phyloP scores from a whole-genome alignment of 192 early-diverging fungal species.

The Lunasporangiospora selenospora region DNA sequence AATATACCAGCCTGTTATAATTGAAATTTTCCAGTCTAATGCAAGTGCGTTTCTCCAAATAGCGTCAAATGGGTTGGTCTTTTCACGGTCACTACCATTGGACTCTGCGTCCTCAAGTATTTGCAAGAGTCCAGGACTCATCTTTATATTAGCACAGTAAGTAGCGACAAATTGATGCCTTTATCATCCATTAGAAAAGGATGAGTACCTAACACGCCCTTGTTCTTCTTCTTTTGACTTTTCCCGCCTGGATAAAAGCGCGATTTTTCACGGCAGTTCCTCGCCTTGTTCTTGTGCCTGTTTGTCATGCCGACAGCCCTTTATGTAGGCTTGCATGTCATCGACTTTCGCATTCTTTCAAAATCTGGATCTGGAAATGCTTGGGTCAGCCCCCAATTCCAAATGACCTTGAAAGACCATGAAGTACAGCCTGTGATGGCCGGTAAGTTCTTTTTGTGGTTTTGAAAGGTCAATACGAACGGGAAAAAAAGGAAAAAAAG shows the following conservation, averaged over 20 bases:
- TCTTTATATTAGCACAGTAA: constrained; percentile 60
- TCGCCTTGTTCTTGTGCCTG: constrained; percentile 80
- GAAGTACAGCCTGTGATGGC: constrained; percentile 55
- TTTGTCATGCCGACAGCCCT: constrained; percentile 79
- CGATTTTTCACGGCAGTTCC: constrained; percentile 72
- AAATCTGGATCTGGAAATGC: constrained; percentile 89
- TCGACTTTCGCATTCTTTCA: constrained; percentile 86
- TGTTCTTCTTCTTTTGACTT: neutral
- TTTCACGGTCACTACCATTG: constrained; percentile 85
- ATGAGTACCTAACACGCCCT: no score
- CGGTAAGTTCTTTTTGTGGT: constrained; percentile 72
- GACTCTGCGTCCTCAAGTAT: constrained; percentile 82
- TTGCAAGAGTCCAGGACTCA: constrained; percentile 86
- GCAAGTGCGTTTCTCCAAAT: constrained; percentile 9
- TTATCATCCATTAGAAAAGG: no score
- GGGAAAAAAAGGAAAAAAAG: neutral
- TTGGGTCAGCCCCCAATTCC: constrained; percentile 91
- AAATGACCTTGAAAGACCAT: constrained; percentile 79
- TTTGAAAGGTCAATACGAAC: no score
- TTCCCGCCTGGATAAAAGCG: constrained; percentile 2
- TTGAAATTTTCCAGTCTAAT: no score
- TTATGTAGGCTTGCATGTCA: constrained; percentile 82
- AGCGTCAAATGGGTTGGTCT: constrained; percentile 97
- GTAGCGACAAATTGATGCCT: no score
- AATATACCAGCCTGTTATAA: neutral